A percentile compares a stretch with the other conserved stretches of the same genome.
Evolutionary conservation across 2,329 filamentous ascomycete genomes (phyloP).

Genomic region (Knoxdaviesia capensis): DNA sequence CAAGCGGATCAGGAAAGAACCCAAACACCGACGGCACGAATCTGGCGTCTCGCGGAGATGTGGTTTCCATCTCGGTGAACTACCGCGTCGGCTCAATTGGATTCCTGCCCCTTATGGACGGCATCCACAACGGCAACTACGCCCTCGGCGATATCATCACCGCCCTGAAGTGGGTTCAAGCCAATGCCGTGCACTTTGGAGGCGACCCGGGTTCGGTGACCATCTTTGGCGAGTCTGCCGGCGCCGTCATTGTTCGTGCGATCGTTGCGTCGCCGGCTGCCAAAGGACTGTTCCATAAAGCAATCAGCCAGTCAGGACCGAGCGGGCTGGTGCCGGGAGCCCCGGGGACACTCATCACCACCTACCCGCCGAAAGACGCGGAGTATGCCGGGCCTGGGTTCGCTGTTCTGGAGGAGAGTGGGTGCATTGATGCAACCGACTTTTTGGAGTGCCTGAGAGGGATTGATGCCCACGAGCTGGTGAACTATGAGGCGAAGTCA

Average conservation of each 20-base stretch:
- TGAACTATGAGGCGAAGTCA: constrained; percentile 11
- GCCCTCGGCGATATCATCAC: background rate
- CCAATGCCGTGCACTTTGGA: constrained; percentile 28
- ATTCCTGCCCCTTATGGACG: constrained; percentile 34
- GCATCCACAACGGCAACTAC: constrained; percentile 23
- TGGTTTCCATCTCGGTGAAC: constrained; percentile 26
- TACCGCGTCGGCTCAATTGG: constrained; percentile 38
- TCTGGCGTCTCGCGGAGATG: constrained; percentile 22
- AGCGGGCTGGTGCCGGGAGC: constrained; percentile 6
- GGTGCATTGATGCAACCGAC: constrained; percentile 8
- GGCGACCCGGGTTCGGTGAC: constrained; percentile 25
- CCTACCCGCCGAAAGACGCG: too few relatives aligned
- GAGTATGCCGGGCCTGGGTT: too few relatives aligned
- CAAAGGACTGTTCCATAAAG: constrained; percentile 11
- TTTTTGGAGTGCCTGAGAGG: constrained; percentile 9
- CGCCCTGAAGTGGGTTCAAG: constrained; percentile 27
- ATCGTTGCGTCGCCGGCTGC: constrained; percentile 10
- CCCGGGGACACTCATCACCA: too few relatives aligned
- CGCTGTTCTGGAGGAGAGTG: constrained; percentile 8
- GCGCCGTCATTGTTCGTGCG: constrained; percentile 14
- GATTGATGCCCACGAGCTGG: constrained; percentile 10
- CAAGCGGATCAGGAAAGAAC: constrained; percentile 19
- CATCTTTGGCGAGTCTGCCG: constrained; percentile 33
- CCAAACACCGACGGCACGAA: constrained; percentile 23
- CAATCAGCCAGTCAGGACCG: constrained; percentile 12